phyloP scores from a whole-genome alignment of 176 grass and related monocot genomes.

The Carex parvula region DNA sequence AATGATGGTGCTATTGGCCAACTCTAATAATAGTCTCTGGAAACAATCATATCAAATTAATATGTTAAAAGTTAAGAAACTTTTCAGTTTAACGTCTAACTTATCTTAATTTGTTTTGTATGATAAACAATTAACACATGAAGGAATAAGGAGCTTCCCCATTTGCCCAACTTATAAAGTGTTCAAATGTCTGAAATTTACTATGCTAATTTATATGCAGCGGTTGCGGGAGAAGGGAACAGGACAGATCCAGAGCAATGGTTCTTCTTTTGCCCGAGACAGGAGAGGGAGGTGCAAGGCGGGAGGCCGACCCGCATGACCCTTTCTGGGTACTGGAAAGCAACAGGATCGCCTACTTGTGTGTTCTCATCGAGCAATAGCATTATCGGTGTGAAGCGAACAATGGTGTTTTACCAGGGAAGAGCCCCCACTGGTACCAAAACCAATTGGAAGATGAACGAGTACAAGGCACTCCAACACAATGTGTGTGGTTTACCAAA shows the following conservation, averaged over 20 bases:
- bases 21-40: background rate
- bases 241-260: constrained; percentile 33
- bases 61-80: background rate
- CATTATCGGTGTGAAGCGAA: constrained; percentile 53
- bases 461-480: constrained; percentile 50
- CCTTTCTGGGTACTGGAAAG: constrained; percentile 51
- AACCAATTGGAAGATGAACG: constrained; percentile 87
- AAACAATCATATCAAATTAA: background rate
- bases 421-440: constrained; percentile 41
- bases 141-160: background rate
- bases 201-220: constrained; percentile 12
- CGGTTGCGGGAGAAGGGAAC: constrained; percentile 25
- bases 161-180: background rate
- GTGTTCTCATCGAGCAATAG: constrained; percentile 34
- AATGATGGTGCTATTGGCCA: background rate
- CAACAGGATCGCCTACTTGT: constrained; percentile 34
- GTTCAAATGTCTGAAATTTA: background rate
- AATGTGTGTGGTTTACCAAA: background rate
- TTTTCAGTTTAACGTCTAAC: background rate
- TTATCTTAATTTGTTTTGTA: background rate
- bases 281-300: constrained; percentile 36
- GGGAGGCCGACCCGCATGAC: constrained; percentile 35
- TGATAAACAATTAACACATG: background rate
- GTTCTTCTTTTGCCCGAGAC: constrained; percentile 40
- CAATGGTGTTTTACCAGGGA: constrained; percentile 85